Base-by-base conservation (phyloP, 768 basidiomycete genomes). In the Tylopilus cervinicoccineus region DNA sequence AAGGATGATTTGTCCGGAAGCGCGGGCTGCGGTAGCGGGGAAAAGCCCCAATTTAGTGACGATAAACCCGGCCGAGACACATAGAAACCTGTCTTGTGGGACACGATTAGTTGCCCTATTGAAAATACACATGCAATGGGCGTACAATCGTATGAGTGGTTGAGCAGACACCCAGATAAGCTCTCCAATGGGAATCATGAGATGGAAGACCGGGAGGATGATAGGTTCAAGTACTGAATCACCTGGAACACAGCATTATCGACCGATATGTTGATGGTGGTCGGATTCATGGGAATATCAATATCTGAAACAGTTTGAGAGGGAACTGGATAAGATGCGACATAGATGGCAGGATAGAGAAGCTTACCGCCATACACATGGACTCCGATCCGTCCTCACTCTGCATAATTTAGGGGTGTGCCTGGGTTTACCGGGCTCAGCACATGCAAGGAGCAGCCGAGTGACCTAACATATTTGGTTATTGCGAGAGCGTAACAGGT, bases 131-230 rank as follows among this genome's bases (percentile, higher is more conserved):
- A 31, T 42, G 22, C 34, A 19, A 51, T 20, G n/a, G 37, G 64
- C 79, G 48, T 59, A 82, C 83, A 85, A 62, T 54, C 81, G 74
- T 46, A 84, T 68, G 38, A 85, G 65, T 3, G 83, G 83, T 46
- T 79, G 71, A 38, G 72, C 70, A 19, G 84, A 81, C 23, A 81
- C 73, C 83, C 84, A 85, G 43, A 85, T 77, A 44, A 84, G 66
- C 13, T 74, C 66, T 11, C 79, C 75, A 10, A 62, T 54, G 33
- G 72, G 29, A 32, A 64, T 50, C 63, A 64, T 64, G 43, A 28
- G n/a, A 39, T 17, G 12, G 7, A 26, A 9, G 40, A 20, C 39
- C 13, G 28, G 42, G 39, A 27, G 32, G 19, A 5, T 7, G 10
- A 24, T n/a, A 11, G 1, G 7, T 29, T 60, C 39, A 60, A 60